Evolutionary conservation across 257 asterid species (phyloP), one percentile per base, ranked within the genome.

Genomic region (Leonotis leonurus): DNA sequence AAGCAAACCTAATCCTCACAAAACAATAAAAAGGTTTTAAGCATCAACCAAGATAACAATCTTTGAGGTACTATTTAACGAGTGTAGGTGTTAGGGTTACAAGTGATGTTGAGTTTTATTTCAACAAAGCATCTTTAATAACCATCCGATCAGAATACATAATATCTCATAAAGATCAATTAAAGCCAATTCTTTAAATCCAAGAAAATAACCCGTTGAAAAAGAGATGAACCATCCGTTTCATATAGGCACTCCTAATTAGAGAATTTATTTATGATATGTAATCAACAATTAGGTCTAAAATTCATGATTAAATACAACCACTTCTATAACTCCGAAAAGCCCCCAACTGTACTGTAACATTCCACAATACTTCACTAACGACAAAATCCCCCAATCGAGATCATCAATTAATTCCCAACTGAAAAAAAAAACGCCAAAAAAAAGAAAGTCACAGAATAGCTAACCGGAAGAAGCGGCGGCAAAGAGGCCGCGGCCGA

Each of bases 381-480:
- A 14, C 20, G 33, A 36, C 62, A 45, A 48, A 54, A 33, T 35
- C 27, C 49, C 43, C 16, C 50, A 55, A 8, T 25, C 25, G 27
- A 36, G 37, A 39, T 13, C 54, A 53, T 39, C 53, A 56, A 70
- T 41, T 24, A 36, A 46, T 13, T 32, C 32, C 37, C 56, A 65
- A 14, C 44, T 30, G 24, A 3, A 8, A 52, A 61, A 3, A 8
- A 52, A 61, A 30, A 8, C 0, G 20, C 8, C 25, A 55, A 36
- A 49, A 18, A 52, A 35, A 44, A 18, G 0, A 51, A 45, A 65
- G 4, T 26, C 8, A 32, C 16, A 5, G 18, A 59, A 44, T 37
- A 16, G 73, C 88, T 60, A 22, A 89, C 96, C 96, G n/a, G 73
- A 16, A 20, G 79, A 35, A 59, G 74, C 55, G 37, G 81, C 29